Evolutionary conservation across 2,329 filamentous ascomycete genomes (phyloP).

Genomic region (Ascochyta viciae-villosae): DNA sequence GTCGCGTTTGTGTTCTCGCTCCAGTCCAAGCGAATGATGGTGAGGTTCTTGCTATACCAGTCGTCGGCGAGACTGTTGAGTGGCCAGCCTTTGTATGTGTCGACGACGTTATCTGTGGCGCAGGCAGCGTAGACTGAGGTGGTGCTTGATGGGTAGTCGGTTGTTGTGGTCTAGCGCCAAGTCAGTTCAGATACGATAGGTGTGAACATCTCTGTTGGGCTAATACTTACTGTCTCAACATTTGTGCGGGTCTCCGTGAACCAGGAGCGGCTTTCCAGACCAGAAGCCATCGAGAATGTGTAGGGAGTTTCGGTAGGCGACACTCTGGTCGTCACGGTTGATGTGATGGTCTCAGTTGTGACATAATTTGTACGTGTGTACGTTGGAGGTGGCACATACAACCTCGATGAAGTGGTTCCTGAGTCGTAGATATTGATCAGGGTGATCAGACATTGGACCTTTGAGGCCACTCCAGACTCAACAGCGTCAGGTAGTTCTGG

Average conservation of each 20-base stretch:
- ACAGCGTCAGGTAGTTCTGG: neutral
- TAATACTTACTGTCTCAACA: constrained; percentile 1
- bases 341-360: constrained; percentile 10
- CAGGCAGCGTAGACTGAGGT: constrained; percentile 12
- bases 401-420: constrained; percentile 10
- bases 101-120: constrained; percentile 9
- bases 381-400: constrained; percentile 9
- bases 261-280: constrained; percentile 1
- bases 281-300: constrained; percentile 11
- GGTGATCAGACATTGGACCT: constrained; percentile 13
- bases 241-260: constrained; percentile 11
- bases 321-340: constrained; percentile 8
- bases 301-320: constrained; percentile 10
- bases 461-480: neutral
- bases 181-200: neutral
- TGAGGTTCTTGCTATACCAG: constrained; percentile 16
- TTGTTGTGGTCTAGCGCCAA: constrained; percentile 6
- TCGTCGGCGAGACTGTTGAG: constrained; percentile 5
- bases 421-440: constrained; percentile 12
- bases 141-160: constrained; percentile 6
- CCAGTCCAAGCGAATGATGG: constrained; percentile 12
- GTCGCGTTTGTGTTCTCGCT: constrained; percentile 8
- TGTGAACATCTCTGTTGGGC: neutral
- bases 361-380: constrained; percentile 13
- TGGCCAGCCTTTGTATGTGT: constrained; percentile 6